These are phyloP conservation scores for Tricholoma flavovirens DNA, from an alignment of 768 basidiomycete species.

Conservation along the genomic window DNA sequence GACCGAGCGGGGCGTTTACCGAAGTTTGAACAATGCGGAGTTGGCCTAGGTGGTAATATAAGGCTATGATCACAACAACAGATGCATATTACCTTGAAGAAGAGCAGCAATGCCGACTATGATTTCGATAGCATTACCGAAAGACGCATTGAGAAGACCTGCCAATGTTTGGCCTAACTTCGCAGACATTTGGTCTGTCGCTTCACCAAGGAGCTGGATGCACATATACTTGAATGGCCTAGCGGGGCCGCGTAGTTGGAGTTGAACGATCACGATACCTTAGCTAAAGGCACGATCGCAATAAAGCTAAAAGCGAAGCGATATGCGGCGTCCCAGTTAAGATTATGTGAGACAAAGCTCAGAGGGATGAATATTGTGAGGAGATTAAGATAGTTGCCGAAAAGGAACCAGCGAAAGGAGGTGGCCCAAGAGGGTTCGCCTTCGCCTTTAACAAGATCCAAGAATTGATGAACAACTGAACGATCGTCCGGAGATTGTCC, in stretches of 20 bases:
- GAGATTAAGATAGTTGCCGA: conserved; percentile 67
- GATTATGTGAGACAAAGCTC: conserved; percentile 54
- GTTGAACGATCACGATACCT: conserved; percentile 36
- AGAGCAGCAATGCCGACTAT: conserved; percentile 87
- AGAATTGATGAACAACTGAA: conserved; percentile 29
- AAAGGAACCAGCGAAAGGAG: conserved; percentile 57
- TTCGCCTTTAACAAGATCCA: conserved; percentile 45
- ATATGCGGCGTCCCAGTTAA: conserved; percentile 71
- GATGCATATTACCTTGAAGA: conserved; percentile 47
- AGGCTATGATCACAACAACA: neutral
- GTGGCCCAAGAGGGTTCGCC: conserved; percentile 56
- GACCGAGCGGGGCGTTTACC: conserved; percentile 31
- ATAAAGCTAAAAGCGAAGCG: conserved; percentile 73
- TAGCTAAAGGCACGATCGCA: conserved; percentile 84
- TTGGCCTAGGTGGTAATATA: conserved; percentile 43
- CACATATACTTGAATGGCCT: conserved; percentile 4
- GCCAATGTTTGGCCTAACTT: conserved; percentile 81
- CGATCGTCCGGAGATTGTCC: conserved; percentile 18
- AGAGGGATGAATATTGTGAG: conserved; percentile 79
- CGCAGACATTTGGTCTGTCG: conserved; percentile 75
- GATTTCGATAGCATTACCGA: conserved; percentile 82
- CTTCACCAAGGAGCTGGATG: conserved; percentile 64
- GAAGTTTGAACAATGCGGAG: conserved; percentile 90
- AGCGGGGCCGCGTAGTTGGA: conserved; percentile 2
- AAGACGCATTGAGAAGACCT: conserved; percentile 81